Percentiles rank a stretch among this genome's conserved stretches.
Evolutionary conservation across 257 asterid species (phyloP).

Genomic region (Echites panduratus): DNA sequence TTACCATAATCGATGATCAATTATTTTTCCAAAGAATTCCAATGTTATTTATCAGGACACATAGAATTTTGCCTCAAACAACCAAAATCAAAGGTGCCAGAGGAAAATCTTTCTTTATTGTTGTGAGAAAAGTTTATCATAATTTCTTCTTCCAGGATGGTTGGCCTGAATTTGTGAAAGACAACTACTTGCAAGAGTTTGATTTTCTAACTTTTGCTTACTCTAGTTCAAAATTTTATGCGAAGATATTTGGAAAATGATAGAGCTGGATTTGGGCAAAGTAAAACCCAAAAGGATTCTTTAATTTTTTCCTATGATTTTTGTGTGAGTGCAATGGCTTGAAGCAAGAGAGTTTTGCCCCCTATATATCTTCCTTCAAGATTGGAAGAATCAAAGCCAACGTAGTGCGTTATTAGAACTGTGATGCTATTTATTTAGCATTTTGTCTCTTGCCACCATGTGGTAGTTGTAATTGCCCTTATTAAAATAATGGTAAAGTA

Average conservation of each 20-base stretch:
- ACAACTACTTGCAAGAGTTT: background rate
- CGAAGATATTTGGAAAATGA: conserved; percentile 2
- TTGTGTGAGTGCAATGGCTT: too few species aligned
- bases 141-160: background rate
- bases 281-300: too few species aligned
- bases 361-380: too few species aligned
- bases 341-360: too few species aligned
- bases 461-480: too few species aligned
- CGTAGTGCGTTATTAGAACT: too few species aligned
- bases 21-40: conserved; percentile 4
- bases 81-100: background rate
- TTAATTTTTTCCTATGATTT: too few species aligned
- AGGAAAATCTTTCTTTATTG: background rate
- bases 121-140: background rate
- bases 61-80: background rate
- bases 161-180: conserved; percentile 11
- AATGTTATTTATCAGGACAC: background rate
- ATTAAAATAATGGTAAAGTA: too few species aligned
- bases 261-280: too few species aligned
- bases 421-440: too few species aligned
- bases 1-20: background rate
- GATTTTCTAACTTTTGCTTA: background rate
- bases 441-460: too few species aligned
- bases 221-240: background rate
- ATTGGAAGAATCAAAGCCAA: too few species aligned